Conservation (phyloP, 2,329 filamentous ascomycete species). For the Clonostachys chloroleuca region DNA sequence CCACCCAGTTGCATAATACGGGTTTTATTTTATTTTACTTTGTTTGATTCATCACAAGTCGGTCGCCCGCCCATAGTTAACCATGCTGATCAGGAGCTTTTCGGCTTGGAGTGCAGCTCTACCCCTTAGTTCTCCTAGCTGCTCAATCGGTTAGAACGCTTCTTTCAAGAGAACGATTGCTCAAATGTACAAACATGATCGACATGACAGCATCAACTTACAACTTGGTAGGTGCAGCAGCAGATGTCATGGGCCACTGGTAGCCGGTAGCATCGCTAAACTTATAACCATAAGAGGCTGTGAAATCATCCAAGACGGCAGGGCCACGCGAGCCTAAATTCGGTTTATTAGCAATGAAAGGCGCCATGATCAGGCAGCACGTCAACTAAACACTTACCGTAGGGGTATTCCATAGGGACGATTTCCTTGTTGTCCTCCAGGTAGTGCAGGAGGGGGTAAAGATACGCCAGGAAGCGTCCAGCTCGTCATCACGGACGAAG, state of each 20-base stretch:
- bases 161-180: too few relatives aligned
- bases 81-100: too few relatives aligned
- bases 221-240: constrained; percentile 69
- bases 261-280: constrained; percentile 96
- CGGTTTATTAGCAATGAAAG: constrained; percentile 8
- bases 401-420: constrained; percentile 98
- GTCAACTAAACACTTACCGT: constrained; percentile 60
- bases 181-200: not conserved
- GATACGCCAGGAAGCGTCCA: constrained; percentile 97
- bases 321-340: constrained; percentile 85
- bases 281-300: constrained; percentile 96
- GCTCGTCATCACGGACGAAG: constrained; percentile 95
- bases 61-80: too few relatives aligned
- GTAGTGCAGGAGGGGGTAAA: constrained; percentile 96
- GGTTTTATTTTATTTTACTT: too few relatives aligned
- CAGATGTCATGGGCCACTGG: constrained; percentile 84
- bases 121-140: too few relatives aligned
- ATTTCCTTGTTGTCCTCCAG: constrained; percentile 99
- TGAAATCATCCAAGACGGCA: constrained; percentile 96
- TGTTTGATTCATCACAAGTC: too few relatives aligned
- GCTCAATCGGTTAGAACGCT: too few relatives aligned
- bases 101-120: too few relatives aligned
- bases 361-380: not conserved
- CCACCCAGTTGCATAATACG: too few relatives aligned
- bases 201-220: constrained; percentile 40